Evolutionary conservation across 345 rosid species (phyloP).

Genomic region (Corchorus capsularis): DNA sequence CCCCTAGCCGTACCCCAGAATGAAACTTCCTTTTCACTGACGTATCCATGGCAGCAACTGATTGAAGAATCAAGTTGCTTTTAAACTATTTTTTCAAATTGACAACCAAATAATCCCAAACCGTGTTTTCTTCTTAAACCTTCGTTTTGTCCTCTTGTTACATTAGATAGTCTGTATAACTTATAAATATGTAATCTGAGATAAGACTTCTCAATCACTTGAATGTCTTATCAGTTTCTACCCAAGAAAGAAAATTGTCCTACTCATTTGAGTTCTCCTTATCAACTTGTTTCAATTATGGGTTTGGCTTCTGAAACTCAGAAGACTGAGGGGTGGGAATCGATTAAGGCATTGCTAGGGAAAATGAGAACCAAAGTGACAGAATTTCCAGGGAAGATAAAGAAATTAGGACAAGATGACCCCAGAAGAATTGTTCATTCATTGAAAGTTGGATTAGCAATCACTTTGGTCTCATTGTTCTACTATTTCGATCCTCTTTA

Average conservation of each 20-base stretch:
- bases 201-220: not conserved
- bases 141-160: not conserved
- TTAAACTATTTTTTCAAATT: not conserved
- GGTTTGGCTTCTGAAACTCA: not conserved
- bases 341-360: conserved; percentile 22
- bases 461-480: conserved; percentile 59
- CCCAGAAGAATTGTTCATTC: conserved; percentile 73
- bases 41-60: not conserved
- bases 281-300: no score
- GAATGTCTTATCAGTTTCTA: not conserved
- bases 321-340: not conserved
- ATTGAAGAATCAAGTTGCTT: not conserved
- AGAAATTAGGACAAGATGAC: conserved; percentile 60
- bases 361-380: conserved; percentile 23
- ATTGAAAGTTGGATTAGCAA: conserved; percentile 70
- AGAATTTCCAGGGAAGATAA: conserved; percentile 28
- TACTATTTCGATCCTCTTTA: conserved; percentile 68
- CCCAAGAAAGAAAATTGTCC: not conserved
- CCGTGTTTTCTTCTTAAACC: not conserved
- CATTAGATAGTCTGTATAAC: not conserved
- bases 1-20: not conserved
- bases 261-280: not conserved
- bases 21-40: not conserved
- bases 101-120: not conserved
- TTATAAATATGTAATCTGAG: not conserved